Conservation (phyloP, 805 yeast genomes). For the Ogataea haglerorum region DNA sequence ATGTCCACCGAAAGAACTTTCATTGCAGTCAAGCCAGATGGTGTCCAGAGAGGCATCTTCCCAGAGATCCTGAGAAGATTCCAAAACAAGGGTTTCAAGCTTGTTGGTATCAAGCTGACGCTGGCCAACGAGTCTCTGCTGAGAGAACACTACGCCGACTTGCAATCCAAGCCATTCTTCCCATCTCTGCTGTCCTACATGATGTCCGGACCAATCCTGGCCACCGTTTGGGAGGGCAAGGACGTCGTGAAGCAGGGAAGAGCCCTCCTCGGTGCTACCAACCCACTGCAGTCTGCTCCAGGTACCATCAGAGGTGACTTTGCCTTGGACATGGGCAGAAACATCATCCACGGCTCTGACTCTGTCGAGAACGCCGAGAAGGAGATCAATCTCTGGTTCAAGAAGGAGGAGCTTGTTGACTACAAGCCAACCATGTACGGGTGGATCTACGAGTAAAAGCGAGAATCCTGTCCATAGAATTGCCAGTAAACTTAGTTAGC, state of each 20-base stretch:
- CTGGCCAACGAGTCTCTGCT: conserved; percentile 83
- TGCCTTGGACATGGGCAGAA: conserved; percentile 98
- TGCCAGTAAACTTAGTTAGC: neutral
- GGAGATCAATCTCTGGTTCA: conserved; percentile 98
- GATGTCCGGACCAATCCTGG: conserved; percentile 97
- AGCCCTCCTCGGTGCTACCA: conserved; percentile 96
- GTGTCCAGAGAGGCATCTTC: conserved; percentile 98
- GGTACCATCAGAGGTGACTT: conserved; percentile 99
- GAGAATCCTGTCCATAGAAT: neutral
- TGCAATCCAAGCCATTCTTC: conserved; percentile 95
- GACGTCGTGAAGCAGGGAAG: conserved; percentile 99
- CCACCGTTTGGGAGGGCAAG: conserved; percentile 99
- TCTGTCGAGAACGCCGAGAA: conserved; percentile 96
- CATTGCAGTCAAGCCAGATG: conserved; percentile 97
- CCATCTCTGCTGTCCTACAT: conserved; percentile 94
- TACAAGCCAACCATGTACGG: conserved; percentile 82
- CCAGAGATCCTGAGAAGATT: conserved; percentile 87
- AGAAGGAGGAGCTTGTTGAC: conserved; percentile 89
- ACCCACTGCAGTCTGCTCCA: conserved; percentile 95
- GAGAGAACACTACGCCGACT: conserved; percentile 93
- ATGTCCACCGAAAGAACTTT: conserved; percentile 83
- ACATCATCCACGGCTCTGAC: conserved; percentile 99
- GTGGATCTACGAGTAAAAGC: conserved; percentile 88
- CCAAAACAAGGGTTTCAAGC: conserved; percentile 96
- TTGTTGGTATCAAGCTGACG: conserved; percentile 91